Percentiles rank a stretch among this genome's conserved stretches.
These are phyloP conservation scores for Colletotrichum viniferum DNA, from an alignment of 2,329 filamentous ascomycete genomes.

Conservation along the genomic window DNA sequence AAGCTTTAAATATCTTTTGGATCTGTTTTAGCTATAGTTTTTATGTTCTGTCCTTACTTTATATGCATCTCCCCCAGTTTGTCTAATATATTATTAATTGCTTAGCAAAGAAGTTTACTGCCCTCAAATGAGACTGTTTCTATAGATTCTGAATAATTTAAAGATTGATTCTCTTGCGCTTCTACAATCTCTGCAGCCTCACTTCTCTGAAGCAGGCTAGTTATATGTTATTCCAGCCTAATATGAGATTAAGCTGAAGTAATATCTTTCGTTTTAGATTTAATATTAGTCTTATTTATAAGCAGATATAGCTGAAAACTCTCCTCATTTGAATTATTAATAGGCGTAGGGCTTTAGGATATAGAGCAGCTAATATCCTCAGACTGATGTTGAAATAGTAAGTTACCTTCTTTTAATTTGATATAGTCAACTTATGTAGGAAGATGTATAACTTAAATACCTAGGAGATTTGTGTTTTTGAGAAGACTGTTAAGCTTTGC, in stretches of 20 bases:
- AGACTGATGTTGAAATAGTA: not conserved
- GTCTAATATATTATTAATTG: not conserved
- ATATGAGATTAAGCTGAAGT: not conserved
- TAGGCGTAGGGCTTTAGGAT: not conserved
- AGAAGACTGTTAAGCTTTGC: not conserved
- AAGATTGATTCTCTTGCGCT: not conserved
- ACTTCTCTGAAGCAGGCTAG: not conserved
- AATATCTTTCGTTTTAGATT: not conserved
- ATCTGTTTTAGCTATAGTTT: not conserved
- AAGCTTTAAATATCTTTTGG: not conserved
- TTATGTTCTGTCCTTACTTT: not conserved
- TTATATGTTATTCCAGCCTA: not conserved
- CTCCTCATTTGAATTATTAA: not conserved
- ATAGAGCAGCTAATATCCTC: not conserved
- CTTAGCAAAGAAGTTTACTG: not conserved
- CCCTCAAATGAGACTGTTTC: not conserved
- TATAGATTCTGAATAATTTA: not conserved
- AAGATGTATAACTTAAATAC: not conserved
- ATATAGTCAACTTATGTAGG: not conserved
- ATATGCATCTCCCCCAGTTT: not conserved
- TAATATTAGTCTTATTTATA: not conserved
- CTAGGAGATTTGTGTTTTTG: not conserved
- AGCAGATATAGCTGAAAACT: not conserved
- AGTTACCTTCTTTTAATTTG: not conserved
- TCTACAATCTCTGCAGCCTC: not conserved